These are phyloP conservation scores for Paspalum vaginatum DNA, from an alignment of 176 grass and related monocot species.

Conservation along the genomic window DNA sequence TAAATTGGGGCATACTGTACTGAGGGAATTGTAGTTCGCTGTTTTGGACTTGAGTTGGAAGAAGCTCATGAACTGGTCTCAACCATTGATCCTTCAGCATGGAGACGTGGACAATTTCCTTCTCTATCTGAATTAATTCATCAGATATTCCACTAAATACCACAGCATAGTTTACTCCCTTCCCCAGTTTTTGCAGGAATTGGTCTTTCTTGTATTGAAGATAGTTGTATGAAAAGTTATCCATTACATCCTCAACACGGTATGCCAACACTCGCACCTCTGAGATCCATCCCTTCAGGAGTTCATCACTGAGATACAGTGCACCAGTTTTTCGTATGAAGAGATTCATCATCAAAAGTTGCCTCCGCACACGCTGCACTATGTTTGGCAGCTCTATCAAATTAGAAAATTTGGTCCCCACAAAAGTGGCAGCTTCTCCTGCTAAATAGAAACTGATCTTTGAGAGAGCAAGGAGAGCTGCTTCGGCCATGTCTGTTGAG, in stretches of 20 bases:
- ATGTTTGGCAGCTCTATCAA: slow-evolving; percentile 22
- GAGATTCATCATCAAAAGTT: slow-evolving; percentile 40
- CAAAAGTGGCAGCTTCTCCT: slow-evolving; percentile 21
- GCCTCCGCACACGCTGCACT: slow-evolving; percentile 15
- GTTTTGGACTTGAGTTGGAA: slow-evolving; percentile 7
- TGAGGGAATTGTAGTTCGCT: not conserved
- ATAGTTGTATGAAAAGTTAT: slow-evolving; percentile 14
- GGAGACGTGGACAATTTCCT: slow-evolving; percentile 29
- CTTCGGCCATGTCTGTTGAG: slow-evolving; percentile 28
- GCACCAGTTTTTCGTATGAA: slow-evolving; percentile 36
- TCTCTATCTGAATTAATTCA: slow-evolving; percentile 11
- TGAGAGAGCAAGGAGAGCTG: slow-evolving; percentile 24
- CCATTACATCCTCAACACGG: slow-evolving; percentile 36
- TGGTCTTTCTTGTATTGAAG: slow-evolving; percentile 22
- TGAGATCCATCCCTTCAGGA: slow-evolving; percentile 38
- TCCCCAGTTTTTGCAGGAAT: not conserved
- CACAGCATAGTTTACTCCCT: not conserved
- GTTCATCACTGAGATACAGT: slow-evolving; percentile 23
- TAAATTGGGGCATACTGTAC: slow-evolving; percentile 11
- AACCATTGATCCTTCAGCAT: slow-evolving; percentile 36
- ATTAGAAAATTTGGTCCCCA: slow-evolving; percentile 24
- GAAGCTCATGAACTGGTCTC: slow-evolving; percentile 3
- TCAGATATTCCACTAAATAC: slow-evolving; percentile 17
- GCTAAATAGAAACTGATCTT: slow-evolving; percentile 37
- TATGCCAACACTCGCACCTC: slow-evolving; percentile 35